These are phyloP conservation scores for Neohortaea acidophila DNA, from an alignment of 495 filamentous ascomycete species.

Conservation along the genomic window DNA sequence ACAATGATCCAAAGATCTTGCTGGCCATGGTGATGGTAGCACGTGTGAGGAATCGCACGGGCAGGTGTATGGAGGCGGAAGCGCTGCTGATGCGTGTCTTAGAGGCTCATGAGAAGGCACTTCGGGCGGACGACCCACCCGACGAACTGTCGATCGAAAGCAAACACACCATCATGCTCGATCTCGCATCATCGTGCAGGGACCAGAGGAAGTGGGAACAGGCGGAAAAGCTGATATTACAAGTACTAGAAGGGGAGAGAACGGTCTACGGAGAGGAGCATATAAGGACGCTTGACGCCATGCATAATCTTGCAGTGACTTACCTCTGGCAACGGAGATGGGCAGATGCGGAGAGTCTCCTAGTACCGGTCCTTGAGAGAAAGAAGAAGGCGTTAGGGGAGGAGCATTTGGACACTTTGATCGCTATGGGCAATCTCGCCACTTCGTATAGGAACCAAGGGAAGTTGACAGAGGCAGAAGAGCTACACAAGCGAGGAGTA, in stretches of 20 bases:
- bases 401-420: neutral
- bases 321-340: too few relatives aligned
- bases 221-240: constrained; percentile 13
- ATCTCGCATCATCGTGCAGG: neutral
- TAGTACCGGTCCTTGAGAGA: neutral
- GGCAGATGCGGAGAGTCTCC: constrained; percentile 1
- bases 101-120: too few relatives aligned
- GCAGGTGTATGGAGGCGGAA: too few relatives aligned
- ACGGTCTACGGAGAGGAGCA: constrained; percentile 7
- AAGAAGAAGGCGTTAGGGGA: constrained; percentile 1
- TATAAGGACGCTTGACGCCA: constrained; percentile 5
- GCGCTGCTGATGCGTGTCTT: too few relatives aligned
- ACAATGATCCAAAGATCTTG: constrained; percentile 1
- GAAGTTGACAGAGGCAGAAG: neutral
- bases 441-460: neutral
- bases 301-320: constrained; percentile 7
- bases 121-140: too few relatives aligned
- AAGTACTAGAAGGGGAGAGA: constrained; percentile 9
- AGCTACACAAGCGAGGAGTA: neutral
- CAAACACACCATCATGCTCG: too few relatives aligned
- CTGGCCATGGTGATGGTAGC: constrained; percentile 1
- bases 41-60: too few relatives aligned
- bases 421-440: neutral
- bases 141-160: too few relatives aligned
- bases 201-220: constrained; percentile 10